Percentiles rank a stretch among this genome's conserved stretches.
Conservation (phyloP, 148 eudicot species). For the Rhododendron henanense region DNA sequence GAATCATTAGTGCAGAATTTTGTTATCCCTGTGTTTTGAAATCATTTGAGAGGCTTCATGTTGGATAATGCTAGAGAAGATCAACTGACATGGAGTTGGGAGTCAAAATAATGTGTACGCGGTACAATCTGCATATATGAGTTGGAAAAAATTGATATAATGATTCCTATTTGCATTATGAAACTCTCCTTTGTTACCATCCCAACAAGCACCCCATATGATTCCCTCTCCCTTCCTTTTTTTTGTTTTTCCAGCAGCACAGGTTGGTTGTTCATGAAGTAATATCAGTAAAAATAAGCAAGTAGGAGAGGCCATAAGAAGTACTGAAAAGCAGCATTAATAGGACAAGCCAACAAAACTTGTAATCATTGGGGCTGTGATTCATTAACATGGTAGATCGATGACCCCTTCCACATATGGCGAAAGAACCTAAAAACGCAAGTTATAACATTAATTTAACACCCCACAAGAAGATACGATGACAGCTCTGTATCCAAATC, state of each 20-base stretch:
- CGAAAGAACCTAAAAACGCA: neutral
- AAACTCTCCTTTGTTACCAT: neutral
- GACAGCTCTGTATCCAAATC: neutral
- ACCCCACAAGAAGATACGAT: neutral
- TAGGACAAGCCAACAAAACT: neutral
- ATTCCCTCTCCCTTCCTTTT: neutral
- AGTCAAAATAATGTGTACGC: too few species aligned
- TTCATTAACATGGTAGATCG: neutral
- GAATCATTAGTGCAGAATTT: neutral
- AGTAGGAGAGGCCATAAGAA: neutral
- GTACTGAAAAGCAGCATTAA: neutral
- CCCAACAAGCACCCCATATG: neutral
- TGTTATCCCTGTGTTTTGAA: slow-evolving; percentile 2
- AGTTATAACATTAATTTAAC: neutral
- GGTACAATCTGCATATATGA: too few species aligned
- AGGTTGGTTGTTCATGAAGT: neutral
- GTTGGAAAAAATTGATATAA: too few species aligned
- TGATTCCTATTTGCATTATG: neutral
- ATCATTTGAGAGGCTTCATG: neutral
- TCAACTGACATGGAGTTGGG: too few species aligned
- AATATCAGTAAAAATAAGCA: neutral
- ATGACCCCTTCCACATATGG: neutral
- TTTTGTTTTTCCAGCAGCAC: neutral
- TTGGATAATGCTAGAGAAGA: too few species aligned
- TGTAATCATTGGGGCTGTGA: neutral